These are phyloP conservation scores for Macrocybe gigantea DNA, from an alignment of 768 basidiomycete genomes.

Conservation along the genomic window DNA sequence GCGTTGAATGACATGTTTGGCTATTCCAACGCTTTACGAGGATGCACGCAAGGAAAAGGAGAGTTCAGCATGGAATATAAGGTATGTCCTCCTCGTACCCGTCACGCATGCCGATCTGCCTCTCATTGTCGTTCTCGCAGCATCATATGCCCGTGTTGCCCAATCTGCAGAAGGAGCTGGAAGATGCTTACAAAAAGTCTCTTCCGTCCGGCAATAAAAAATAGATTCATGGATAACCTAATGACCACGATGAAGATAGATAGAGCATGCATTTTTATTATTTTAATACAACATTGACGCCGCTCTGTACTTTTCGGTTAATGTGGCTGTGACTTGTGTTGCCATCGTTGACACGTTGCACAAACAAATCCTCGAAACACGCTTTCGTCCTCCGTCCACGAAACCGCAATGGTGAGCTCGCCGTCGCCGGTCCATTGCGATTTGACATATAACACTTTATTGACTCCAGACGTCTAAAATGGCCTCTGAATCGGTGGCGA, in stretches of 20 bases:
- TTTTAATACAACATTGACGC: no score
- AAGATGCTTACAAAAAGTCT: conserved; percentile 81
- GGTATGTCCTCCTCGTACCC: conserved; percentile 31
- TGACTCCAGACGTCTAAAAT: conserved; percentile 38
- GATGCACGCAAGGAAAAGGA: conserved; percentile 95
- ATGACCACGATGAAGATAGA: no score
- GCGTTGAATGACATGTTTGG: conserved; percentile 98
- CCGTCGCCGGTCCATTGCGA: neutral
- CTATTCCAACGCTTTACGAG: conserved; percentile 89
- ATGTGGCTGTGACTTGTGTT: no score
- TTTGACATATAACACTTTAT: no score
- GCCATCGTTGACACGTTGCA: no score
- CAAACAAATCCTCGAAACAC: no score
- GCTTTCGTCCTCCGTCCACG: no score
- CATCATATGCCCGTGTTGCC: conserved; percentile 81
- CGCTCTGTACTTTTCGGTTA: no score
- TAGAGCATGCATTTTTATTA: no score
- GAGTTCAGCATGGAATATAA: conserved; percentile 81
- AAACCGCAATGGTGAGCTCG: no score
- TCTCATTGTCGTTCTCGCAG: conserved; percentile 24
- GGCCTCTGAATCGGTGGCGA: conserved; percentile 66
- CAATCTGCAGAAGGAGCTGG: conserved; percentile 82
- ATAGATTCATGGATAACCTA: conserved; percentile 29
- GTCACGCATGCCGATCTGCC: conserved; percentile 4
- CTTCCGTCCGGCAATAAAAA: conserved; percentile 58